Conservation (phyloP, 257 asterid species). For the Sherardia arvensis region DNA sequence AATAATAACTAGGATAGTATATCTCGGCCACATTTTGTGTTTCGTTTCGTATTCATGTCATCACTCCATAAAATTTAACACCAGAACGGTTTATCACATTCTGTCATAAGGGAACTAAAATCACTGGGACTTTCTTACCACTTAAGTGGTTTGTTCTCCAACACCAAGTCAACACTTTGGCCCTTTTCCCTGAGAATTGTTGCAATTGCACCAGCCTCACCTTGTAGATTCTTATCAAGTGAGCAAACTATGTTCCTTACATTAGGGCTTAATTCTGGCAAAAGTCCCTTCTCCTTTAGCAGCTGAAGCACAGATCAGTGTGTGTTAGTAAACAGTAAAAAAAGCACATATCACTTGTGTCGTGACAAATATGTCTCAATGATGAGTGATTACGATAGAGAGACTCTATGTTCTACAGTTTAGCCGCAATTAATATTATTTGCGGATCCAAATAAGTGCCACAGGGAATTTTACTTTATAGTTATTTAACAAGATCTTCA, state of each 20-base stretch:
- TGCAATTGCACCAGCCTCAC: slow-evolving; percentile 71
- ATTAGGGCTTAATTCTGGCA: slow-evolving; percentile 63
- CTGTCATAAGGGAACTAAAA: not conserved
- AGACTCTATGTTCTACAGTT: not conserved
- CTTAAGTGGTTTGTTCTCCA: slow-evolving; percentile 87
- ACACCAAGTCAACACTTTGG: slow-evolving; percentile 76
- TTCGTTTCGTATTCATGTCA: not conserved
- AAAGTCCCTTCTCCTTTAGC: slow-evolving; percentile 77
- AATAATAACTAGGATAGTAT: not conserved
- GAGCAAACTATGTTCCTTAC: slow-evolving; percentile 81
- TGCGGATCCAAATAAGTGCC: not conserved
- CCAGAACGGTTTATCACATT: not conserved
- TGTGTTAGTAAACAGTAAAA: not conserved
- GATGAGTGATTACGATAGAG: not conserved
- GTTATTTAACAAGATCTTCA: not conserved
- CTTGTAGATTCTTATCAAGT: slow-evolving; percentile 66
- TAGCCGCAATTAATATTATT: not conserved
- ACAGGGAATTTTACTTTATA: not conserved
- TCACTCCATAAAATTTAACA: not conserved
- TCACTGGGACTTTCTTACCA: slow-evolving; percentile 35
- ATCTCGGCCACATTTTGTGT: not conserved
- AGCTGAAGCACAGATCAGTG: slow-evolving; percentile 35
- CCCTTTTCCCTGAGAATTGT: slow-evolving; percentile 73
- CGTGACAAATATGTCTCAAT: not conserved
- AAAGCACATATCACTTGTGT: not conserved